A percentile compares a stretch with the other conserved stretches of the same genome.
These are phyloP conservation scores for Rhodotorula sp. DNA, from an alignment of 1,284 basidiomycete species.

Conservation along the genomic window DNA sequence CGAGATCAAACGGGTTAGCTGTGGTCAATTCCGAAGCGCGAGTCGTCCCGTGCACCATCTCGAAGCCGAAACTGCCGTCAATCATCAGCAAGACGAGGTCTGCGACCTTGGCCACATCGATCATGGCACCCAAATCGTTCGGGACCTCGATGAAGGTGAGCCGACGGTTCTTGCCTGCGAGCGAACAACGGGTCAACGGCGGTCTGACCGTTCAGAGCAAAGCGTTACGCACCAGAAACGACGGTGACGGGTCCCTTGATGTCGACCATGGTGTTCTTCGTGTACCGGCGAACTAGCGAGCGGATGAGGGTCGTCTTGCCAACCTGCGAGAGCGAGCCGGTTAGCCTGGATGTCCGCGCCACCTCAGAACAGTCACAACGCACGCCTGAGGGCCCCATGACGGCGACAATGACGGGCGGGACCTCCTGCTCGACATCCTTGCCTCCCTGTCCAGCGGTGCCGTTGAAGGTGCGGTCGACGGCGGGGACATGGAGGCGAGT, in stretches of 20 bases:
- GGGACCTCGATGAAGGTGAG: slow-evolving; percentile 97
- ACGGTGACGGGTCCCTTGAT: slow-evolving; percentile 93
- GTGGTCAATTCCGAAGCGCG: not conserved
- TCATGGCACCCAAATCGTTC: slow-evolving; percentile 97
- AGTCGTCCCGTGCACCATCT: slow-evolving; percentile 69
- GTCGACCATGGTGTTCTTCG: slow-evolving; percentile 89
- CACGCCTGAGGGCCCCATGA: slow-evolving; percentile 95
- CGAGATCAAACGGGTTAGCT: not conserved
- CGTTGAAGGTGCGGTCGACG: slow-evolving; percentile 79
- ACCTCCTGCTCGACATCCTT: slow-evolving; percentile 61
- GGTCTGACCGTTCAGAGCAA: not conserved
- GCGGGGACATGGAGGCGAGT: slow-evolving; percentile 93
- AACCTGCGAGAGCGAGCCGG: slow-evolving; percentile 50
- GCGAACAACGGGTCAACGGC: slow-evolving; percentile 45
- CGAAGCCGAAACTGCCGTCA: slow-evolving; percentile 95
- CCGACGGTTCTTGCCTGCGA: slow-evolving; percentile 74
- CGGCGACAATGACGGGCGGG: slow-evolving; percentile 92
- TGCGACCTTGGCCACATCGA: slow-evolving; percentile 94
- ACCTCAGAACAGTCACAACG: slow-evolving; percentile 21
- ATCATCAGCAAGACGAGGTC: slow-evolving; percentile 96
- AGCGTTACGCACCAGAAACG: slow-evolving; percentile 57
- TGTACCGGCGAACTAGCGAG: slow-evolving; percentile 85
- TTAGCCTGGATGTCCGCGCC: not conserved
- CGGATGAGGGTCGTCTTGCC: slow-evolving; percentile 95
- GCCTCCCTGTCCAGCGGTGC: slow-evolving; percentile 38